Base-by-base conservation (phyloP, 305 asterid species). In the Solanum hybrid region DNA sequence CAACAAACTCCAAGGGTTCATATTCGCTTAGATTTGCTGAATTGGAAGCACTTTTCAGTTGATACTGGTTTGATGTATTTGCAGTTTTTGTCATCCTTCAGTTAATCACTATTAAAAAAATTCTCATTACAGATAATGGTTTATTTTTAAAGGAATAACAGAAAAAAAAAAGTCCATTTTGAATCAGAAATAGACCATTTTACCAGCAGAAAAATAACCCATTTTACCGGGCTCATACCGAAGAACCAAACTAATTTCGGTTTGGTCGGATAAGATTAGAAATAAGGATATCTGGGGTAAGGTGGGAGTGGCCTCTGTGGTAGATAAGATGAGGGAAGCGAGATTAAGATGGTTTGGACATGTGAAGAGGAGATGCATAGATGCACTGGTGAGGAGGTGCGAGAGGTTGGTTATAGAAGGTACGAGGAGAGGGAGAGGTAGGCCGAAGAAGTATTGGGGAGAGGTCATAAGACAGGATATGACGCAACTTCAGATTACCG, bases 11-110 rank as follows among this genome's bases (percentile, higher is more conserved):
- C 34, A 10, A 35, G 19, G 85, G 31, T 78, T 17, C 15, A 6
- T 66, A 66, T n/a, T 66, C 13, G 14, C 6, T 66, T 66, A 66
- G 73, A 66, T 66, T 66, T 66, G 73, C 35, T 72, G 14, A 78
- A 36, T 66, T n/a, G 31, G 14, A 66, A 34, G 15, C 45, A 19
- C 2, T 34, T 77, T 9, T 32, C 14, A 17, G 45, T 77, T 77
- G 40, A 77, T 10, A 9, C 82, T 77, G 42, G 17, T 77, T 77
- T 35, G 37, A 77, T 77, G 15, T 32, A 34, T 34, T 77, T 13
- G 92, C 95, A 96, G 98, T 92, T 87, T 95, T 96, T 90, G 92
- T 96, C 86, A 89, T 94, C 91, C 98, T 97, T 77, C 98, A 97
- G 95, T 97, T 97, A 29, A 90, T 95, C 35, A 72, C 78, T 27